Conservation (phyloP, 306 rosid species). For the Purshia tridentata region DNA sequence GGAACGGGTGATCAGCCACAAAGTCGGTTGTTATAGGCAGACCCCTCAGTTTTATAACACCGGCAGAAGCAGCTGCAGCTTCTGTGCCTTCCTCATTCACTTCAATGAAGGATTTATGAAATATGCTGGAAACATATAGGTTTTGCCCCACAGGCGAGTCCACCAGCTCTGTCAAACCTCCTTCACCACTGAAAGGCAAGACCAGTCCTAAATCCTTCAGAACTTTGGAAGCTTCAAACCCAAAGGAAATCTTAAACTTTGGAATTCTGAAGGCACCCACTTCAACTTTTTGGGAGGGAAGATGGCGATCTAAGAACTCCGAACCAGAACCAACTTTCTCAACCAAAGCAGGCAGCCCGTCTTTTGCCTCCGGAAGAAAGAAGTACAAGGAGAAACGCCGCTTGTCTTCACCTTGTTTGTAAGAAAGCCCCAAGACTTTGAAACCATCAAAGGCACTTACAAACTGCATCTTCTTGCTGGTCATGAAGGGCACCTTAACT, state of each 20-base stretch:
- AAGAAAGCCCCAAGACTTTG: conserved; percentile 71
- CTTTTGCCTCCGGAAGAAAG: conserved; percentile 67
- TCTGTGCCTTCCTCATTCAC: conserved; percentile 88
- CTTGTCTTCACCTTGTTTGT: conserved; percentile 58
- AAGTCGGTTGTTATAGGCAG: conserved; percentile 35
- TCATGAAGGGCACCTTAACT: conserved; percentile 75
- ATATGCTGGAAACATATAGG: conserved; percentile 52
- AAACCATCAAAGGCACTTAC: conserved; percentile 49
- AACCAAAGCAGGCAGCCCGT: conserved; percentile 61
- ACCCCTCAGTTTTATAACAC: conserved; percentile 11
- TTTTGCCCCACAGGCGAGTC: conserved; percentile 44
- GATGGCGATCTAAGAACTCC: conserved; percentile 46
- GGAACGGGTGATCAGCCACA: conserved; percentile 81
- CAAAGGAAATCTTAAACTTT: conserved; percentile 69
- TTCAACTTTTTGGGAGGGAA: conserved; percentile 39
- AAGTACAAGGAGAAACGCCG: conserved; percentile 65
- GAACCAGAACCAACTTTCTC: conserved; percentile 56
- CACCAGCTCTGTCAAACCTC: conserved; percentile 69
- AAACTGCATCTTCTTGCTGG: conserved; percentile 48
- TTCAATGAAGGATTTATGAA: conserved; percentile 68
- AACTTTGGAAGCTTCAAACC: conserved; percentile 46
- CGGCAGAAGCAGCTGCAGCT: conserved; percentile 70
- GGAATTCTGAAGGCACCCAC: conserved; percentile 77
- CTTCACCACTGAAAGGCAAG: conserved; percentile 53
- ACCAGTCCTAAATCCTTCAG: conserved; percentile 64